Percentiles rank a stretch among this genome's conserved stretches.
These are phyloP conservation scores for Cokeromyces recurvatus DNA, from an alignment of 371 early-diverging fungal species.

Conservation along the genomic window DNA sequence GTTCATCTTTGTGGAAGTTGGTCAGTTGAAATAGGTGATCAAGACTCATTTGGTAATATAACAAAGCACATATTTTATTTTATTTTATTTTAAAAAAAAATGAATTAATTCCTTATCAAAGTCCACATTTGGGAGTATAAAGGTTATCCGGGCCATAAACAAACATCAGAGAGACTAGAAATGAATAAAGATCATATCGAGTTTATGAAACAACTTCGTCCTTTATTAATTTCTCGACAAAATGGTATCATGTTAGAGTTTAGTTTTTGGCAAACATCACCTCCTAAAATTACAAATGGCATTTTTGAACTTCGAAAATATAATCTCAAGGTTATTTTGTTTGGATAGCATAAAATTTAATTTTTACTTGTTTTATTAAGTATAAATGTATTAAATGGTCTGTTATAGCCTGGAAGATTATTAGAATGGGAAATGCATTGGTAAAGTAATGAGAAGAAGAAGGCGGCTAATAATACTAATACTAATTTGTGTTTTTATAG, in stretches of 20 bases:
- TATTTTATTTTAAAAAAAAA: not conserved
- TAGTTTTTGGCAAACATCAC: conserved; percentile 84
- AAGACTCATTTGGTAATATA: conserved; percentile 73
- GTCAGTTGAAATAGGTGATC: conserved; percentile 80
- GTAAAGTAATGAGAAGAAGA: conserved; percentile 8
- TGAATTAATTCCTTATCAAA: conserved; percentile 1
- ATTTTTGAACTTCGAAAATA: conserved; percentile 93
- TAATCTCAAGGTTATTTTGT: conserved; percentile 66
- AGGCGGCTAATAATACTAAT: not conserved
- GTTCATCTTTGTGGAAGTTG: conserved; percentile 87
- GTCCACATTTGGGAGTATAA: conserved; percentile 95
- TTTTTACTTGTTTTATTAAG: not conserved
- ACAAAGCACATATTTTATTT: not conserved
- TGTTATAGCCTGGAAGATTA: conserved; percentile 73
- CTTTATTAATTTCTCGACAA: conserved; percentile 69
- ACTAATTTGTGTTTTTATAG: conserved; percentile 1
- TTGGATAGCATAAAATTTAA: not conserved
- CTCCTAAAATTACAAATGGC: conserved; percentile 70
- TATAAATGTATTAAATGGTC: no score
- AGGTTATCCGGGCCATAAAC: conserved; percentile 79
- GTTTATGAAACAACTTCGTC: conserved; percentile 60
- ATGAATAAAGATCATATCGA: conserved; percentile 35
- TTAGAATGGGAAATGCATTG: conserved; percentile 94
- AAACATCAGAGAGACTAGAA: conserved; percentile 48
- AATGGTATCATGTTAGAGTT: conserved; percentile 90